Percentiles rank a stretch among this genome's conserved stretches.
Evolutionary conservation across 352 stramenopile species (phyloP).

Genomic region (Globisporangium megalacanthum): DNA sequence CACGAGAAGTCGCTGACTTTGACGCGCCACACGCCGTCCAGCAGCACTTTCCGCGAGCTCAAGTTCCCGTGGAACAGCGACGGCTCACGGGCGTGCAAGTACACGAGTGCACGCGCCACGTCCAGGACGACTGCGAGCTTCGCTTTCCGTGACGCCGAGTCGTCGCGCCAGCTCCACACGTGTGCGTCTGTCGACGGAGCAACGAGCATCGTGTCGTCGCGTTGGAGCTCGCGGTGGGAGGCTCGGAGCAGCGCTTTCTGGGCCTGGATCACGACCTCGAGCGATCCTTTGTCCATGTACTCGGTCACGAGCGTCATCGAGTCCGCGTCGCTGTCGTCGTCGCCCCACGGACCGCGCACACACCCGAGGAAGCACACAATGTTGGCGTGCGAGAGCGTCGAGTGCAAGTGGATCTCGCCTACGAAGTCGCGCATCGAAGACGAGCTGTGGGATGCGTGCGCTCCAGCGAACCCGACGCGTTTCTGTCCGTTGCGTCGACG

Average conservation of each 20-base stretch:
- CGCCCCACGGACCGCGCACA: constrained; percentile 5
- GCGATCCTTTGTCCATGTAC: constrained; percentile 28
- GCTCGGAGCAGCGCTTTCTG: constrained; percentile 19
- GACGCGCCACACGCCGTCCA: constrained; percentile 29
- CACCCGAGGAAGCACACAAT: constrained; percentile 61
- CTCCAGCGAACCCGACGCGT: background rate
- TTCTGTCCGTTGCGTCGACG: background rate
- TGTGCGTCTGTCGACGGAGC: background rate
- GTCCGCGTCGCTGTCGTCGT: background rate
- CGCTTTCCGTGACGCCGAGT: constrained; percentile 21
- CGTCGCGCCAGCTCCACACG: constrained; percentile 24
- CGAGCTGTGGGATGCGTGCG: no score
- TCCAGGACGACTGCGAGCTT: constrained; percentile 39
- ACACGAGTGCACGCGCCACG: constrained; percentile 29
- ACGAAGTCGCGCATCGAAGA: constrained; percentile 1
- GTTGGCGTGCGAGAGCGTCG: constrained; percentile 57
- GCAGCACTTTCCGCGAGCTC: constrained; percentile 36
- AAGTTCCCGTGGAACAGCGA: constrained; percentile 39
- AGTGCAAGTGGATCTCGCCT: constrained; percentile 50
- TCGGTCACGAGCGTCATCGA: constrained; percentile 33
- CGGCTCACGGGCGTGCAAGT: constrained; percentile 39
- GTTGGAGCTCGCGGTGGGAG: background rate
- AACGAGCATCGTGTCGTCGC: background rate
- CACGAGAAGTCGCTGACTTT: constrained; percentile 44
- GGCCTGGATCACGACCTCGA: constrained; percentile 31